Base-by-base conservation (phyloP, 352 stramenopile species). In the Phytophthora hibernalis region DNA sequence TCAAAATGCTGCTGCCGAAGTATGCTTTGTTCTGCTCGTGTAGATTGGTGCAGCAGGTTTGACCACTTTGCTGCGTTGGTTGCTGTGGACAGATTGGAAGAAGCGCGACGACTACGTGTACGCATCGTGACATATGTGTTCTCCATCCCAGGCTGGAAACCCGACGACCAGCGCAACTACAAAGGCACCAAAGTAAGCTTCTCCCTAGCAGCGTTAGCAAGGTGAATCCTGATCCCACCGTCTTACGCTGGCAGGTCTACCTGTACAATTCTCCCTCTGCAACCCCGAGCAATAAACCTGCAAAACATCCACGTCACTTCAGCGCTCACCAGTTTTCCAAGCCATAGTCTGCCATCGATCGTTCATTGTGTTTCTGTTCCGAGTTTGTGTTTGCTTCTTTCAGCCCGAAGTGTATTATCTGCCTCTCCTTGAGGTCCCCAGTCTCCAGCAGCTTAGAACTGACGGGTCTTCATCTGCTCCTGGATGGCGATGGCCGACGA, bases 121-220 rank as follows among this genome's bases (percentile, higher is more conserved):
- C 83, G 84, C 37, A 92, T 95, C 44, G 84, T 90, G 35, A 92
- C 87, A 44, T 93, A 95, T 59, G 82, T 95, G 28, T 95, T 95
- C 51, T 89, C 85, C 1, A 77, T 95, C 42, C 87, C 87, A 56
- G 83, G 82, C 5, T 95, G 87, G 87, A 76, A 71, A 52, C 69
- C 56, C 12, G 61, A 77, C 45, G 79, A 79, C 42, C 72, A 81
- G 40, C 82, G 82, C 33, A 78, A 84, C 65, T 95, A 83, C 76
- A 95, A 95, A 80, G 85, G 87, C 77, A 93, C 85, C 44, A 95
- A 91, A 83, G 87, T 95, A 66, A 18, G 65, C 47, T 30, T 43
- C 12, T 35, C 1, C 16, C 35, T 40, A n/a, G 6, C 9, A 33
- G 21, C n/a, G 45, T 4, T 22, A 24, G 30, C 28, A 13, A 20